phyloP scores from a whole-genome alignment of 257 asterid genomes.

The Rubia yunnanensis region DNA sequence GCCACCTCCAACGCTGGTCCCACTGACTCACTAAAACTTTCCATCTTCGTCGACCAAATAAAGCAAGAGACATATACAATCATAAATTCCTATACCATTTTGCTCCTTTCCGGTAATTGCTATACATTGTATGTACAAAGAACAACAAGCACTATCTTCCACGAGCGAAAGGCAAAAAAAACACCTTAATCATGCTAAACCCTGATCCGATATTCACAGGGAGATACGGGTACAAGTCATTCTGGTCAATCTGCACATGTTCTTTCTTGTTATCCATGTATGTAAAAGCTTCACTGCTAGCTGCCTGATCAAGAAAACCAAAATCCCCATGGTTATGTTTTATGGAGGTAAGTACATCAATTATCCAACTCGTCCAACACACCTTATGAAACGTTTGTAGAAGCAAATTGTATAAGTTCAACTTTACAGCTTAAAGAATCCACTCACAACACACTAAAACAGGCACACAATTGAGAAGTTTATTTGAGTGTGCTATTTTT shows the following conservation, averaged over 20 bases:
- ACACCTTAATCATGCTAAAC: constrained; percentile 99
- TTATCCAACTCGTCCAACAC: too few relatives aligned
- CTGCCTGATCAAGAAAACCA: constrained; percentile 45
- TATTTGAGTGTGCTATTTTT: too few relatives aligned
- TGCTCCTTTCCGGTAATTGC: too few relatives aligned
- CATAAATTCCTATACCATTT: background rate
- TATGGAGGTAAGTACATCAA: background rate
- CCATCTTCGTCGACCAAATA: constrained; percentile 75
- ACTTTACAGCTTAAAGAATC: background rate
- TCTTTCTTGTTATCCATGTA: constrained; percentile 58
- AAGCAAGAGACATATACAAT: background rate
- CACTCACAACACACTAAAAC: background rate
- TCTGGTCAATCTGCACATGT: constrained; percentile 65
- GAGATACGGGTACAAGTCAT: constrained; percentile 91
- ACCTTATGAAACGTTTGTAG: too few relatives aligned
- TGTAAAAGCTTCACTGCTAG: constrained; percentile 71
- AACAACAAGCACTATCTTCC: too few relatives aligned
- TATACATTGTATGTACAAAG: too few relatives aligned
- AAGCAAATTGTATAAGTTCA: background rate
- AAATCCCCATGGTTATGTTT: background rate
- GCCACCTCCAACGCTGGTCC: constrained; percentile 98
- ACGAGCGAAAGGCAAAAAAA: background rate
- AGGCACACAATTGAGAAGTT: background rate
- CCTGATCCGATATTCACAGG: constrained; percentile 96
- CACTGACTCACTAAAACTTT: constrained; percentile 80